These are phyloP conservation scores for Gracilaria gracilis DNA, from an alignment of 23 red algal species.

Conservation along the genomic window DNA sequence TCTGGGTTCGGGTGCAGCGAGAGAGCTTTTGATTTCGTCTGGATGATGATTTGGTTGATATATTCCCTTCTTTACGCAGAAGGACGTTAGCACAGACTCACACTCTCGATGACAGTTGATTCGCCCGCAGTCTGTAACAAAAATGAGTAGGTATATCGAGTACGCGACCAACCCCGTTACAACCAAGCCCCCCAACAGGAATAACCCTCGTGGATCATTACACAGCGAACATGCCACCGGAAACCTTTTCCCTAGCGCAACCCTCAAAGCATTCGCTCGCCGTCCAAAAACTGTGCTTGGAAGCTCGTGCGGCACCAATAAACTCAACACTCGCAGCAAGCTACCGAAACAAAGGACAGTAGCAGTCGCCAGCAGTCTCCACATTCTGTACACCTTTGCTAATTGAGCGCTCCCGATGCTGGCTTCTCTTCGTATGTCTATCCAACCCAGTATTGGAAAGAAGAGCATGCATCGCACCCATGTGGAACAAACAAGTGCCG, in stretches of 20 bases:
- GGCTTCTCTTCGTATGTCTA: slow-evolving; percentile 52
- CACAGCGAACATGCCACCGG: slow-evolving; percentile 53
- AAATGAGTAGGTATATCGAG: slow-evolving; percentile 35
- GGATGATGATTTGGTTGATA: slow-evolving; percentile 53
- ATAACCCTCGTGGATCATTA: slow-evolving; percentile 70
- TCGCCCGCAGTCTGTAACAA: slow-evolving; percentile 42
- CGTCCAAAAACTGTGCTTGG: slow-evolving; percentile 11
- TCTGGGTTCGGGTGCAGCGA: slow-evolving; percentile 11
- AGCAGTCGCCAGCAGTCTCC: slow-evolving; percentile 23
- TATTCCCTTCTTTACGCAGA: slow-evolving; percentile 7
- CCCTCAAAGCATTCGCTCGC: not conserved
- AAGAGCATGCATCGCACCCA: slow-evolving; percentile 43
- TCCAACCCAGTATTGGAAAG: slow-evolving; percentile 42
- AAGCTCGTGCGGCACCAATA: slow-evolving; percentile 17
- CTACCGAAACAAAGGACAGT: slow-evolving; percentile 8
- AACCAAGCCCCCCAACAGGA: slow-evolving; percentile 28
- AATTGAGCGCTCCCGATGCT: not conserved
- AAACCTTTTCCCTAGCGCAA: slow-evolving; percentile 31
- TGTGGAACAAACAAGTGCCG: not conserved
- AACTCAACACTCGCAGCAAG: slow-evolving; percentile 3
- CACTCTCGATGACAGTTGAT: slow-evolving; percentile 44
- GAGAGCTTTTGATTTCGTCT: not conserved
- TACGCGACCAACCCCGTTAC: slow-evolving; percentile 2
- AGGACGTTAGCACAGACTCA: slow-evolving; percentile 2
- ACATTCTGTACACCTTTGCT: slow-evolving; percentile 9